Evolutionary conservation across 75 land plant species (phyloP).

Genomic region (Adiantum capillusveneris): DNA sequence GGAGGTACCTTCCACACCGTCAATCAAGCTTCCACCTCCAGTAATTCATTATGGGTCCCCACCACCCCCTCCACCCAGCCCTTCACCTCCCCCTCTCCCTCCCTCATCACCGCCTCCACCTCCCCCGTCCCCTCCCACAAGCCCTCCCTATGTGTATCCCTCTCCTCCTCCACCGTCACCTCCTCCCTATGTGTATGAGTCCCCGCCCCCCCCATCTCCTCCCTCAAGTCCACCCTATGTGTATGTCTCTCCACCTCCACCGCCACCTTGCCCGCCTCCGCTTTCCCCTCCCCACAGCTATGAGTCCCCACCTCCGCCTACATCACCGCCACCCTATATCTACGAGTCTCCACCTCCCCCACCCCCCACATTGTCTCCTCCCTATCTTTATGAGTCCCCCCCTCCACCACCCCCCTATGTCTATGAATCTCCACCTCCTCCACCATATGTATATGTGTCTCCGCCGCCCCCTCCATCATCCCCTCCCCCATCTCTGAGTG

Average conservation of each 20-base stretch:
- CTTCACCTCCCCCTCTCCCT: conserved; percentile 6
- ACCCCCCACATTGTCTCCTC: conserved; percentile 9
- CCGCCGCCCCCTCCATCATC: conserved; percentile 7
- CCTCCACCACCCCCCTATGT: conserved; percentile 5
- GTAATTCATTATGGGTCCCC: background rate
- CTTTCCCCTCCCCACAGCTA: background rate
- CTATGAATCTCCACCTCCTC: conserved; percentile 1
- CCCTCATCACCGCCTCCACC: conserved; percentile 11
- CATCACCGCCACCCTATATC: background rate
- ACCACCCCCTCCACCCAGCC: conserved; percentile 11
- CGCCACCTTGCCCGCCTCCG: conserved; percentile 1
- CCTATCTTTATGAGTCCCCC: background rate
- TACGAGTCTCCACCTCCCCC: conserved; percentile 11
- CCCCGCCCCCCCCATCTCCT: conserved; percentile 2
- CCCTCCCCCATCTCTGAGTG: background rate
- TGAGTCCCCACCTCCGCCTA: conserved; percentile 1
- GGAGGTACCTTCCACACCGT: background rate
- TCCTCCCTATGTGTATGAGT: background rate
- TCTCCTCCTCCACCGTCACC: background rate
- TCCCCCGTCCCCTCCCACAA: conserved; percentile 1
- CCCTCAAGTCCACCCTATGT: background rate
- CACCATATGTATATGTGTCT: conserved; percentile 1
- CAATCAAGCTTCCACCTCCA: background rate
- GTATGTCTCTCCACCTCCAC: background rate
- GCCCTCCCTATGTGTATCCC: background rate